Base-by-base conservation (phyloP, 1,284 basidiomycete species). In the Boletus calvinii region DNA sequence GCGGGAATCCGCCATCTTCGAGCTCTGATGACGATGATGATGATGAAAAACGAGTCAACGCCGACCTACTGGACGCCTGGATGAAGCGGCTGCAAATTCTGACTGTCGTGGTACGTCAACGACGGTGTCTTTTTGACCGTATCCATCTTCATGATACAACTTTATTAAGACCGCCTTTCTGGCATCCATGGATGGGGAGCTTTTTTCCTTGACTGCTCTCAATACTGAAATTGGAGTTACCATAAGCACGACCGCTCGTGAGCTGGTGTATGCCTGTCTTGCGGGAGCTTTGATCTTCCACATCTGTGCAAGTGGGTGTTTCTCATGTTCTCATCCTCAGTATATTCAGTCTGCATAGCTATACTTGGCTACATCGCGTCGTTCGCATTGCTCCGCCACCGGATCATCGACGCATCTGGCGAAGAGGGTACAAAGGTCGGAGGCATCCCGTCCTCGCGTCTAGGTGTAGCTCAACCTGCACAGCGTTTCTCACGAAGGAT, bases 211-310 rank as follows among this genome's bases (percentile, higher is more conserved):
- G 47, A 65, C 60, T 1, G 17, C 54, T 20, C 45, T 58, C 18
- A 54, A 59, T 29, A 67, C 64, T 7, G 53, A 59, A 7, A 61
- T 65, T 3, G 61, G 54, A n/a, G 1, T 43, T 22, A 10, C 53
- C 18, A 4, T 60, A 9, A 39, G 54, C 34, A 36, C 22, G 1
- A 15, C 46, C 4, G 34, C 53, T 24, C 60, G 55, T 34, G 58
- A 70, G 24, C 20, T 68, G 10, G 48, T 71, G 15, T 69, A 71
- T 53, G 29, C 58, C 12, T 66, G 64, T 46, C 63, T 67, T 38
- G 38, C 64, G 7, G 66, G 66, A 7, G 63, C 63, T n/a, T 46
- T 70, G 40, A 46, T 71, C 29, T 64, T 67, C 36, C 66, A 71
- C 20, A 44, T 70, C 12, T 68, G 58, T 55, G 61, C 64, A 39